phyloP scores from a whole-genome alignment of 495 filamentous ascomycete species.

The Aspergillus ellipticus region DNA sequence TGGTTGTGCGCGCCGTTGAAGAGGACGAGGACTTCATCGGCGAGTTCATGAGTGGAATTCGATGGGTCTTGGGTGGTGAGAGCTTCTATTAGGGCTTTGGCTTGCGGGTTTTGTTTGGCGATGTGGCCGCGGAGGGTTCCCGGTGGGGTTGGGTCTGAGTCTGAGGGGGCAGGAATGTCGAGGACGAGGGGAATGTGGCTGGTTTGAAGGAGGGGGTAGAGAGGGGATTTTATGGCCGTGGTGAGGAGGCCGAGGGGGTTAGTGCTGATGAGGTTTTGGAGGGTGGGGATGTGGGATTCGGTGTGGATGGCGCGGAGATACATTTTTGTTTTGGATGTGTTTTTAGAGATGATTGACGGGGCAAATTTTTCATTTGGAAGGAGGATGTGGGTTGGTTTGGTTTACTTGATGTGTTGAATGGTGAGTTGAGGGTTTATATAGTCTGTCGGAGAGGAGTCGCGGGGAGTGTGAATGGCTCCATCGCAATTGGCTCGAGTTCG shows the following conservation, averaged over 20 bases:
- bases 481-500: not conserved
- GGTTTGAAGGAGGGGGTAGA: not conserved
- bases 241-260: constrained; percentile 55
- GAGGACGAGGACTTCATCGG: constrained; percentile 45
- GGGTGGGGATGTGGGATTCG: constrained; percentile 8
- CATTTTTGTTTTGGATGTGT: constrained; percentile 4
- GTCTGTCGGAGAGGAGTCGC: not conserved
- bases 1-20: constrained; percentile 49
- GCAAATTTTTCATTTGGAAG: not conserved
- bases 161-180: constrained; percentile 42
- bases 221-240: constrained; percentile 45
- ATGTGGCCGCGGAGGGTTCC: constrained; percentile 54
- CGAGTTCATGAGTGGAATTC: too few species aligned
- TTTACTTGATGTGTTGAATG: too few species aligned
- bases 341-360: too few species aligned
- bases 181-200: constrained; percentile 40
- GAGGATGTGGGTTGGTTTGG: not conserved
- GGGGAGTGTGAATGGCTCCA: not conserved
- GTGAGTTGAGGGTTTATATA: not conserved
- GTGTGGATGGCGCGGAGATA: constrained; percentile 16
- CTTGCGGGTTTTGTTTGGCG: constrained; percentile 52
- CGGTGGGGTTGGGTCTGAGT: constrained; percentile 46
- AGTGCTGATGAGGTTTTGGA: constrained; percentile 40
- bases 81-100: constrained; percentile 48
- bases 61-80: constrained; percentile 14